Conservation (phyloP, 2,329 filamentous ascomycete genomes). For the Neurospora sp. region DNA sequence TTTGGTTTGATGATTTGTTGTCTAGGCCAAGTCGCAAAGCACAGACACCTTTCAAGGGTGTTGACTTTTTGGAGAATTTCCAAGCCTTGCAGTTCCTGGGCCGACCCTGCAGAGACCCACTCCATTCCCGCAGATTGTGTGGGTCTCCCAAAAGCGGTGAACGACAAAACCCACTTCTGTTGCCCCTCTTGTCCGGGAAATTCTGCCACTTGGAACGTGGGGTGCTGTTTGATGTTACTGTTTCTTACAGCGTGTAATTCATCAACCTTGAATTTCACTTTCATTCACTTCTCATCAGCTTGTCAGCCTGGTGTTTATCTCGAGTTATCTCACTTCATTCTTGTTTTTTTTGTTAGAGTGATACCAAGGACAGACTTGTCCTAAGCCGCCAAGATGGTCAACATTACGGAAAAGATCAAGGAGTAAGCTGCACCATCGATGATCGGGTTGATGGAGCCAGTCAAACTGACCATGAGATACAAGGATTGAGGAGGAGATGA, state of each 20-base stretch:
- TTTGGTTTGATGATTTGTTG: conserved; percentile 2
- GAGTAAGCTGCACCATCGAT: conserved; percentile 51
- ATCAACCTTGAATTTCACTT: conserved; percentile 1
- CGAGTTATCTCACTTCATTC: not conserved
- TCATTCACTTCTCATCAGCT: not conserved
- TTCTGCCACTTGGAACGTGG: conserved; percentile 19
- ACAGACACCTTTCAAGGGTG: not conserved
- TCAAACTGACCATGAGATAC: conserved; percentile 15
- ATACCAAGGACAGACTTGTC: conserved; percentile 21
- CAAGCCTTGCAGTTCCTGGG: not conserved
- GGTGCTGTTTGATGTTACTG: conserved; percentile 7
- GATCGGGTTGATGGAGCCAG: not conserved
- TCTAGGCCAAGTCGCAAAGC: not conserved
- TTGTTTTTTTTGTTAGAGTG: not conserved
- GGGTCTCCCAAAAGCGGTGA: conserved; percentile 10
- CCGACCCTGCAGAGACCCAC: conserved; percentile 1
- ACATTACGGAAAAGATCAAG: conserved; percentile 99
- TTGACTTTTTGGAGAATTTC: not conserved
- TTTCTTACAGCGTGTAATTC: conserved; percentile 1
- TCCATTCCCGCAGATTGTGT: not conserved
- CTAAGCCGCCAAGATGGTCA: conserved; percentile 63
- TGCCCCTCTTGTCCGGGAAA: conserved; percentile 12
- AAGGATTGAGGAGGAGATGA: conserved; percentile 99
- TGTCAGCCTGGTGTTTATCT: not conserved
- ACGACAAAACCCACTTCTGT: not conserved